phyloP scores from a whole-genome alignment of 345 rosid species.

The Sisymbrium altissimum region DNA sequence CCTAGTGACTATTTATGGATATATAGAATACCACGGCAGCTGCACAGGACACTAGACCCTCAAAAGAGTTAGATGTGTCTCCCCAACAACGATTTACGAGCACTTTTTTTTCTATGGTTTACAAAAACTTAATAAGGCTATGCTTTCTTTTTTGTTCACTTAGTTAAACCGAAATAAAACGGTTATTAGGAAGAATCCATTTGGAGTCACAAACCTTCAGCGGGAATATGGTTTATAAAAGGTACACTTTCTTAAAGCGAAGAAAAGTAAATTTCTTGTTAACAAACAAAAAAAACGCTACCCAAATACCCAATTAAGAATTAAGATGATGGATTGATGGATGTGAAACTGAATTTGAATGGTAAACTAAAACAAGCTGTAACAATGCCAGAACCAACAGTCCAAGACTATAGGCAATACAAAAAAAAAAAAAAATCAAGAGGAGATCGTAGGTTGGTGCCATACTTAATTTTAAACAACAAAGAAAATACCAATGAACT shows the following conservation, averaged over 20 bases:
- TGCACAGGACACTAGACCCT: constrained; percentile 10
- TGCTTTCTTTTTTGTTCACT: background rate
- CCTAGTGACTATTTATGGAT: background rate
- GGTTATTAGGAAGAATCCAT: background rate
- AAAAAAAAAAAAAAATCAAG: background rate
- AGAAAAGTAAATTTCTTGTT: background rate
- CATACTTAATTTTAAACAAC: background rate
- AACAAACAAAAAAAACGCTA: no score
- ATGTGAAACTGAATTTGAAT: background rate
- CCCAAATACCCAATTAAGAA: no score
- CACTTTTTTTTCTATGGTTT: background rate
- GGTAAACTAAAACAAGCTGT: background rate
- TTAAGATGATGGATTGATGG: background rate
- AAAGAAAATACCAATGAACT: background rate
- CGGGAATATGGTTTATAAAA: background rate
- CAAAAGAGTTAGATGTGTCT: background rate
- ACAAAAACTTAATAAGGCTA: background rate
- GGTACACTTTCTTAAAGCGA: background rate
- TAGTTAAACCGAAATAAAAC: background rate
- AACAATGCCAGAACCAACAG: constrained; percentile 2
- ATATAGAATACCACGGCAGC: background rate
- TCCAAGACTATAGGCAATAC: background rate
- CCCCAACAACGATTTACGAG: background rate
- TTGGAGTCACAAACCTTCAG: background rate
- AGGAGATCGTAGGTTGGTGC: constrained; percentile 18